Evolutionary conservation across 345 rosid genomes (phyloP).

Genomic region (sweet orange (Citrus sinensis)): DNA sequence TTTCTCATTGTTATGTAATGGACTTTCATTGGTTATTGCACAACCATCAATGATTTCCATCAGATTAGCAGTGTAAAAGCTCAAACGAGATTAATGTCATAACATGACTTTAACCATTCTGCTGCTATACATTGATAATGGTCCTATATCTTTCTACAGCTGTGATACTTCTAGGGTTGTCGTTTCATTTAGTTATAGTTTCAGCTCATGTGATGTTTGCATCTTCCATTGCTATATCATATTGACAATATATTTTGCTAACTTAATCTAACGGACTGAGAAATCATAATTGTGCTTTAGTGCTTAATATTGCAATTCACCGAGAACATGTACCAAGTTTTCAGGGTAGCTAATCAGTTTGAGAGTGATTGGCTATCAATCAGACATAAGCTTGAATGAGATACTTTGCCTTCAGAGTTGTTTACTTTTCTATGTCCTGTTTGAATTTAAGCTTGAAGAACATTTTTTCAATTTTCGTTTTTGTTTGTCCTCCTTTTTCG

Average conservation of each 20-base stretch:
- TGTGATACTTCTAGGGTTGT: background rate
- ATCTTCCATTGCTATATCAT: background rate
- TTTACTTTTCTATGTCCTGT: background rate
- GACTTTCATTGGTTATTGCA: background rate
- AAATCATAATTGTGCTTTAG: background rate
- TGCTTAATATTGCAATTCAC: background rate
- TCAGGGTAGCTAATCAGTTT: background rate
- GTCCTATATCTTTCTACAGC: background rate
- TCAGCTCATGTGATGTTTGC: background rate
- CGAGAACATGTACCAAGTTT: background rate
- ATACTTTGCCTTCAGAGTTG: background rate
- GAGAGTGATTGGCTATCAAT: background rate
- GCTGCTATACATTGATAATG: background rate
- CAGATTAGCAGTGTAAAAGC: background rate
- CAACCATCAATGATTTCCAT: background rate
- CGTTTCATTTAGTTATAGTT: background rate
- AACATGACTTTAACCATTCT: background rate
- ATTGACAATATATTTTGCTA: background rate
- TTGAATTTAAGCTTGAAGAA: background rate
- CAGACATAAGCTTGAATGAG: background rate
- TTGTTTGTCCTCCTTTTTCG: constrained; percentile 4
- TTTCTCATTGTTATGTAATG: background rate
- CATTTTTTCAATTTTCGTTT: background rate
- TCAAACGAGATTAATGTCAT: background rate
- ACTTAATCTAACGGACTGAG: background rate